Base-by-base conservation (phyloP, 2,329 filamentous ascomycete genomes). In the Sporothrix brunneoviolacea region DNA sequence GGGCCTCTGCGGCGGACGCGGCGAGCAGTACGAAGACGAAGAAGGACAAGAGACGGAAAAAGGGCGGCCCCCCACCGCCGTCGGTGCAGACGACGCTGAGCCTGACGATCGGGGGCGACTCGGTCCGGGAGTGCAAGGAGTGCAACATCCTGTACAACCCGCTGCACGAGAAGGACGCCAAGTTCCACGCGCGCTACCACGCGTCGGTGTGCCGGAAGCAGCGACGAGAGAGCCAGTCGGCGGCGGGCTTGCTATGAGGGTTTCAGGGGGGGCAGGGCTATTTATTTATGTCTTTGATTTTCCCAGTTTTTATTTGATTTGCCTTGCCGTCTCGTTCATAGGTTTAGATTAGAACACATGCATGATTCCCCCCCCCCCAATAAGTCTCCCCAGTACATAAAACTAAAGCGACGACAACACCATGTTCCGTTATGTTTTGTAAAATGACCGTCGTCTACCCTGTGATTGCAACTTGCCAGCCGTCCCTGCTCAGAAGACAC, bases 131-230 rank as follows among this genome's bases (percentile, higher is more conserved):
- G 50, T 73, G 71, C 55, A 65, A 62, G 28, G 66, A 67, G 24
- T 74, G 71, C 54, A 65, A 66, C 22, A 67, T 71, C 50, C 51
- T 74, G 38, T 74, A 73, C 55, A 73, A 74, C 47, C 68, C 69
- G 4, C 58, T 71, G 36, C 69, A 74, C 55, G 65, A 68, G 32
- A 65, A 69, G 47, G 70, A 74, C 53, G 65, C 65, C 16, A 67
- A 64, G 53, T 64, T 67, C 22, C 71, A 74, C 46, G 65, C 67
- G 19, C 65, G 62, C 37, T 65, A 58, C 41, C 58, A 70, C 45
- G 66, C 65, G 4, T 60, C 61, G 1, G 43, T 63, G 16, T 45
- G 43, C 12, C 46, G 51, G 18, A 52, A 52, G 27, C 42, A 46
- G 7, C 27, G 30, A 18, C 32, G 24, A 10, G 6, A 28, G 24